Evolutionary conservation across 257 asterid genomes (phyloP).

Genomic region (Thymus mandschuricus): DNA sequence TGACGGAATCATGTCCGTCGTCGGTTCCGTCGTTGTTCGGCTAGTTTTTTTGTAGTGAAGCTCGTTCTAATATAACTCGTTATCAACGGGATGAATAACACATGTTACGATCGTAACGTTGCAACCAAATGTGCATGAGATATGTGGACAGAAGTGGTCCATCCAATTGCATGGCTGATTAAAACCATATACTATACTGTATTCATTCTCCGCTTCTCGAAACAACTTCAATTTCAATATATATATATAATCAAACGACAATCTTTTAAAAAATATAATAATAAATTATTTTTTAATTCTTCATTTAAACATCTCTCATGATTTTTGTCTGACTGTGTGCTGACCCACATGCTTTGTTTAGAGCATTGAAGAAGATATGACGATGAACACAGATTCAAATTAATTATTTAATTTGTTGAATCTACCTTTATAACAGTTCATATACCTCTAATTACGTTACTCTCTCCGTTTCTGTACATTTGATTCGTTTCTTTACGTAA

Average conservation of each 20-base stretch:
- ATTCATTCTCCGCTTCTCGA: too few relatives aligned
- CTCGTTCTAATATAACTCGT: too few relatives aligned
- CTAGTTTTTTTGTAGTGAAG: too few relatives aligned
- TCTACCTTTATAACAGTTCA: not conserved
- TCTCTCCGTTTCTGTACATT: too few relatives aligned
- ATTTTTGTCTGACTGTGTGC: slow-evolving; percentile 10
- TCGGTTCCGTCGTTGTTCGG: too few relatives aligned
- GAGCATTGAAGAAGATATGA: not conserved
- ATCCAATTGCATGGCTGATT: not conserved
- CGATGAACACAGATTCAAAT: not conserved
- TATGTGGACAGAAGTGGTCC: slow-evolving; percentile 7
- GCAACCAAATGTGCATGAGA: not conserved
- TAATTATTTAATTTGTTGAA: not conserved
- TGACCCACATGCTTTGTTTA: not conserved
- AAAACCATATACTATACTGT: not conserved
- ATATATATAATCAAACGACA: not conserved
- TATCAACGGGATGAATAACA: too few relatives aligned
- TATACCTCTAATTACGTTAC: too few relatives aligned
- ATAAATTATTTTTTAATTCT: not conserved
- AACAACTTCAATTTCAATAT: not conserved
- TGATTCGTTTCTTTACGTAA: too few relatives aligned
- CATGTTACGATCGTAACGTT: too few relatives aligned
- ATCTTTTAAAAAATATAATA: too few relatives aligned
- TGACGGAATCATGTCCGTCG: too few relatives aligned
- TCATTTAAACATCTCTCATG: not conserved